Conservation (phyloP, 2,329 filamentous ascomycete species). For the Pestalotiopsis sp. region DNA sequence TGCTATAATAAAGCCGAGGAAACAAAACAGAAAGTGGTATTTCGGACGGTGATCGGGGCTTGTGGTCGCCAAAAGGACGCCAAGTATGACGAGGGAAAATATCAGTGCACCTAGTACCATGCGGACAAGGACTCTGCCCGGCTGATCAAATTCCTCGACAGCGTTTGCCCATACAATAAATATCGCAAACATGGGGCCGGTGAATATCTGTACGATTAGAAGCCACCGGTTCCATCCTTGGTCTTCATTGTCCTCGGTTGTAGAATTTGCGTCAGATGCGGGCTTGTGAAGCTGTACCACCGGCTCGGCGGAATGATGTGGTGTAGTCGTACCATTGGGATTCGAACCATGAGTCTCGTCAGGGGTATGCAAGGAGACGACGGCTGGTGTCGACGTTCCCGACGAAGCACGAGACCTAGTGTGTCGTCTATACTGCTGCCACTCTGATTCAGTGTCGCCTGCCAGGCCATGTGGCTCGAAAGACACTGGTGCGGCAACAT, state of each 20-base stretch:
- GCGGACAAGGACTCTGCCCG: slow-evolving; percentile 54
- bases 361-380: slow-evolving; percentile 18
- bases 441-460: slow-evolving; percentile 52
- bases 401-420: slow-evolving; percentile 38
- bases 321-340: background rate
- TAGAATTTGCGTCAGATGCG: slow-evolving; percentile 27
- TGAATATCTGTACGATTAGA: slow-evolving; percentile 81
- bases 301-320: slow-evolving; percentile 1
- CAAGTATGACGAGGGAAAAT: slow-evolving; percentile 68
- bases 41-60: slow-evolving; percentile 67
- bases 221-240: slow-evolving; percentile 91
- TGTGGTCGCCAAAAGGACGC: slow-evolving; percentile 69
- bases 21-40: slow-evolving; percentile 80
- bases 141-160: slow-evolving; percentile 58
- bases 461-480: slow-evolving; percentile 35
- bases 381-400: slow-evolving; percentile 12
- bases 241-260: slow-evolving; percentile 35
- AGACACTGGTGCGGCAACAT: slow-evolving; percentile 38
- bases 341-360: slow-evolving; percentile 2
- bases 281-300: slow-evolving; percentile 25
- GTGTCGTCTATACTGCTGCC: slow-evolving; percentile 60
- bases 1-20: slow-evolving; percentile 86
- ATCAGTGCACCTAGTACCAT: slow-evolving; percentile 69
- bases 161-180: slow-evolving; percentile 75
- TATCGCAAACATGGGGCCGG: slow-evolving; percentile 81